Base-by-base conservation (phyloP, 257 asterid genomes). In the Sherardia arvensis region DNA sequence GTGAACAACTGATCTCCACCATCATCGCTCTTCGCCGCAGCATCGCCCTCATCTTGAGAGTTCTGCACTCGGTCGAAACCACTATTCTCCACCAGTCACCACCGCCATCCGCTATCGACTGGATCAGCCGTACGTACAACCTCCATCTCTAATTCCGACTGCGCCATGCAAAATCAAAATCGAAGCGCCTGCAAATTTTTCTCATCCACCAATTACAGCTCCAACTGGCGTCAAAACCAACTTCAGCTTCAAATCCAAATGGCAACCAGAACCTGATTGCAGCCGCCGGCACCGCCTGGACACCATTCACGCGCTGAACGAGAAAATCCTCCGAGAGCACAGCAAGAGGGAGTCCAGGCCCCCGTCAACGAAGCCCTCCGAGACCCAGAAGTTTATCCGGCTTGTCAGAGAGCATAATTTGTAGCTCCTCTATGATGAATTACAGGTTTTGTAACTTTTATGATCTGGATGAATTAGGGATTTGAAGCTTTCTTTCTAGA, bases 301-400 rank as follows among this genome's bases (percentile, higher is more conserved):
- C 71, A 33, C 86, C 67, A 83, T 91, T 61, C 78, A 94, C 21
- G 69, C 74, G 66, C 83, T 91, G 23, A 83, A 88, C 67, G 88
- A 84, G 45, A 77, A 87, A 67, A 88, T 88, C 72, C 83, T 93
- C 47, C 80, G 89, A 10, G 95, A 91, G 79, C 95, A 83, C 57
- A 70, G 76, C 59, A 82, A 82, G 77, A 75, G 97, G 65, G 86
- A 80, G 18, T 74, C 76, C 34, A 73, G 83, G 79, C 79, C 80
- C 64, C 83, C 86, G 32, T 69, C 84, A 83, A 28, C 60, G 79
- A 91, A 85, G 53, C 69, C 94, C 18, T 68, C 56, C 69, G 98
- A 88, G 80, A 92, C 95, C n/a, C 94, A 88, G 66, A 78, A 70
- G 86, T 91, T 86, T 77, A 86, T 91, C 81, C 84, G 77, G 74